Evolutionary conservation across 2,329 filamentous ascomycete genomes (phyloP), one percentile per base, ranked within the genome.

Genomic region (Juglanconis sp.): DNA sequence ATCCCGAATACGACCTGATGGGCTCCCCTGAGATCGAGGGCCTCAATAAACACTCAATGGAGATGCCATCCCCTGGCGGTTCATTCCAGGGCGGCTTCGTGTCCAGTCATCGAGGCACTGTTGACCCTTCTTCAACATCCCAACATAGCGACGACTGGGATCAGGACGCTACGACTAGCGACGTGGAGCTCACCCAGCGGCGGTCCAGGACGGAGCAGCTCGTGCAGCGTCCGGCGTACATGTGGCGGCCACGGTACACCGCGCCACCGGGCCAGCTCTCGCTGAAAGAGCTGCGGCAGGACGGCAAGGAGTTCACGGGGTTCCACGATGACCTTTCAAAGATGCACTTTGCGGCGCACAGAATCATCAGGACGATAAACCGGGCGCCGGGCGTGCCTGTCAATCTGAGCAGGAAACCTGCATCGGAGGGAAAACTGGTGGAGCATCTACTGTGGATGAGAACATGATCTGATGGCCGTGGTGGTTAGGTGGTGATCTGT

Each of bases 201-300:
- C 8, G 47, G 31, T 44, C 15, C 9, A 7, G 7, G 49, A 17
- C 10, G n/a, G 63, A 38, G 47, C 59, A 58, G 5, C 66, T 64
- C 34, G 58, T 55, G 1, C 59, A 59, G n/a, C 64, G 53, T 30
- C 65, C 64, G 46, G 59, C 51, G 31, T 62, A 54, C 31, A n/a
- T 48, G 11, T 48, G 30, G 58, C 58, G 61, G 50, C 61, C 60
- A 34, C 57, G 11, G 3, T 56, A 48, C 47, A 36, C 15, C 7
- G 46, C 38, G n/a, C 38, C 44, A 3, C 13, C 55, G 11, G 54
- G 36, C 9, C 1, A 57, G 32, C 9, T 11, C 32, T 52, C 59
- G 24, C 36, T 59, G 13, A 3, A 40, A 1, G 32, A 44, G 36
- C 42, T 63, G n/a, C 46, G 61, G 34, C 15, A 40, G 6, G 51